Base-by-base conservation (phyloP, 2,329 filamentous ascomycete genomes). In the Scedosporium dehoogii region DNA sequence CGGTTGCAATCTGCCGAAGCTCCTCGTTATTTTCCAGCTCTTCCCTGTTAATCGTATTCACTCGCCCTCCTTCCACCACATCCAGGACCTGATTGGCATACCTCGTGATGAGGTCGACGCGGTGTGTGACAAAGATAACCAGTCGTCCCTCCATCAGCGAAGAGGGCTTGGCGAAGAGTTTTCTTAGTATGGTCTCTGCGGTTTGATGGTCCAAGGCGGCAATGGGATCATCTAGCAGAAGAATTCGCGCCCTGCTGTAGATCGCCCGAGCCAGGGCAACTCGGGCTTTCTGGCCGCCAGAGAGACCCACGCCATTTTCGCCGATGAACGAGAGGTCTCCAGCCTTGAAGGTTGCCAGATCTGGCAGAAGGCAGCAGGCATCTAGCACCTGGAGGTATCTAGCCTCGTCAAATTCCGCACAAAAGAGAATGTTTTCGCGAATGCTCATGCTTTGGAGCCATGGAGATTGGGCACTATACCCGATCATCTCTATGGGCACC, bases 61-160 rank as follows among this genome's bases (percentile, higher is more conserved):
- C 86, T 59, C 72, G 75, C 1, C 89, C 88, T 1, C 89, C 88
- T 42, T 87, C 78, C 0, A 79, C 72, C 9, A 96, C 80, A 62
- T 92, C 85, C 9, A 96, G 75, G 16, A 91, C 81, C 69, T 94
- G 89, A 58, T 86, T 78, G 1, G 91, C 90, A 53, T 92, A 78
- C n/a, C 82, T 79, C 21, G 85, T 81, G 64, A 91, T 90, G 9
- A 96, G 76, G 64, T 92, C 87, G n/a, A 92, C 87, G 44, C 87
- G 81, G 70, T 92, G 89, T 0, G 91, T 92, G 58, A 93, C 90
- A 51, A 92, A 84, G n/a, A 94, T 83, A 0, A 90, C 86, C 0
- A 88, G 90, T 5, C 90, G 81, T 6, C 78, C 81, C 62, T 85
- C 81, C 9, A 81, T 76, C 0, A 88, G 81, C n/a, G 44, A 25